Base-by-base conservation (phyloP, 306 rosid species). In the Castanea sativa region DNA sequence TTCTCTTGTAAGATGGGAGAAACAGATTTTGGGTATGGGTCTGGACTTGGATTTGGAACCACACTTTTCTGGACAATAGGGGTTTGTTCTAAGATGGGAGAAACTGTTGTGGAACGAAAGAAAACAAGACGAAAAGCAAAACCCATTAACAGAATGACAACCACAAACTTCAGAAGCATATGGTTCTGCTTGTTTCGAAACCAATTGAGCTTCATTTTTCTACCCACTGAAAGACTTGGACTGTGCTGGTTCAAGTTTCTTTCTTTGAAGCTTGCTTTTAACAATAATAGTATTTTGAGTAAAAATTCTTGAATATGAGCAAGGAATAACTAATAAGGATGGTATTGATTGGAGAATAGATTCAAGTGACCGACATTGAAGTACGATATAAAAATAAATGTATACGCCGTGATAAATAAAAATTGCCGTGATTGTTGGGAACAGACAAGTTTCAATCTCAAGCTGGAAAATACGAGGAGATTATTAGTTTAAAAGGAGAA, bases 51-150 rank as follows among this genome's bases (percentile, higher is more conserved):
- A 0, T n/a, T n/a, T 3, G 82, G 74, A 33, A 35, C 59, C 20
- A 68, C 52, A 27, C 43, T 69, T 75, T 87, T 83, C 69, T 80
- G 83, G 12, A 91, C 87, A 67, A 88, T 74, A 38, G 87, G 91
- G 80, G 89, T 15, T 52, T 91, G 88, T 56, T 92, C 90, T 5
- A 89, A 27, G 76, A 59, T 65, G 9, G 93, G 79, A 20, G 94
- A 79, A 80, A 86, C 73, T 35, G 74, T 86, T 3, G 85, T 43
- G 61, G 92, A 85, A 69, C 86, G 83, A 20, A 83, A 83, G 77
- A 93, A 76, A 63, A 90, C 73, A 21, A 95, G 73, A 21, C 96
- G 92, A 70, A 85, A 87, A 60, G 92, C 91, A 56, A 95, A 76
- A 73, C 92, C 96, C 33, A 88, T 3, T 49, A 91, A 78, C 61